phyloP scores from a whole-genome alignment of 805 yeast species.

The Zygotorulaspora sp. region DNA sequence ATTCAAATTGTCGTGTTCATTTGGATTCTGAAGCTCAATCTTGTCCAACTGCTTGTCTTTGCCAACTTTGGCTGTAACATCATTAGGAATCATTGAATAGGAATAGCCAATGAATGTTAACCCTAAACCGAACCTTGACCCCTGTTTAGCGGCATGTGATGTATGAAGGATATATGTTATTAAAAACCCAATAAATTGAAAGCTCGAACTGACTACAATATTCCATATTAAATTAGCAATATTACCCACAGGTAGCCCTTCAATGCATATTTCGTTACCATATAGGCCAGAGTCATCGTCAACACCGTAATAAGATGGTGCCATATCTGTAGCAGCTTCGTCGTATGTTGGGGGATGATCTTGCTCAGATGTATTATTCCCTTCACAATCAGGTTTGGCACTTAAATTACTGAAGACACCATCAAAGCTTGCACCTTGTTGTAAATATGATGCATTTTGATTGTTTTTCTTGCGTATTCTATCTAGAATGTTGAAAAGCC shows the following conservation, averaged over 20 bases:
- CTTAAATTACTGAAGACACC: slow-evolving; percentile 91
- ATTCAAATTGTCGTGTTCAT: slow-evolving; percentile 44
- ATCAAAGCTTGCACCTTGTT: slow-evolving; percentile 43
- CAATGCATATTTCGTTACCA: slow-evolving; percentile 87
- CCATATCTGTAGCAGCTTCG: slow-evolving; percentile 89
- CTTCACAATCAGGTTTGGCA: slow-evolving; percentile 72
- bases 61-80: slow-evolving; percentile 33
- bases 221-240: slow-evolving; percentile 89
- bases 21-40: slow-evolving; percentile 55
- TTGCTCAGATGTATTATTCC: slow-evolving; percentile 26
- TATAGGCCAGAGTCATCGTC: slow-evolving; percentile 52
- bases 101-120: slow-evolving; percentile 74
- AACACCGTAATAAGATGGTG: slow-evolving; percentile 96
- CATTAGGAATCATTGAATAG: slow-evolving; percentile 48
- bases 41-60: slow-evolving; percentile 34
- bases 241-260: slow-evolving; percentile 93
- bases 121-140: slow-evolving; percentile 90
- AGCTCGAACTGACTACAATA: slow-evolving; percentile 78
- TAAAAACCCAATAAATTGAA: slow-evolving; percentile 90
- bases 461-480: slow-evolving; percentile 30
- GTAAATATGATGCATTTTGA: slow-evolving; percentile 15
- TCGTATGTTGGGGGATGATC: slow-evolving; percentile 84
- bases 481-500: slow-evolving; percentile 40
- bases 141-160: slow-evolving; percentile 95
- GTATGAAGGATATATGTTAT: slow-evolving; percentile 89